Evolutionary conservation across 331 rosid species (phyloP).

Genomic region (Telfairia occidentalis): DNA sequence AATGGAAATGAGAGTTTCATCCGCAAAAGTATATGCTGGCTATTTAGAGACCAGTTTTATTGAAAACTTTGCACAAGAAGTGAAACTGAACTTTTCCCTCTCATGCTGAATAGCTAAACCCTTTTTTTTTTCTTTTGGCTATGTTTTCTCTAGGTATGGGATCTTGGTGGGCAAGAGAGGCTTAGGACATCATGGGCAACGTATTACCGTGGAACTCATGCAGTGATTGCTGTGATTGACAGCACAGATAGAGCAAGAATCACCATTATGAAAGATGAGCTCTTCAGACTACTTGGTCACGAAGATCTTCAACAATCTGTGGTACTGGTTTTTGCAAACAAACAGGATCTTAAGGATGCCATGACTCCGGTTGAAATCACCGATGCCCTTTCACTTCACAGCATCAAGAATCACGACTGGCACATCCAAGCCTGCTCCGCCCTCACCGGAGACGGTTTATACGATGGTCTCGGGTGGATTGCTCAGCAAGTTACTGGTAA

Average conservation of each 20-base stretch:
- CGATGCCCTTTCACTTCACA: conserved; percentile 82
- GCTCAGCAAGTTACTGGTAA: conserved; percentile 77
- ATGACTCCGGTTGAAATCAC: conserved; percentile 98
- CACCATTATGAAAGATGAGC: conserved; percentile 84
- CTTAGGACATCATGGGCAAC: conserved; percentile 98
- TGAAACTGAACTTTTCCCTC: not conserved
- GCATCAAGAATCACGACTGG: conserved; percentile 99
- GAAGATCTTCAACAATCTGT: conserved; percentile 84
- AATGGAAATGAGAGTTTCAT: not conserved
- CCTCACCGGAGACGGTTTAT: conserved; percentile 85
- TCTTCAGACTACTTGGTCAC: conserved; percentile 82
- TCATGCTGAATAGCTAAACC: not conserved
- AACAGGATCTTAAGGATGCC: conserved; percentile 97
- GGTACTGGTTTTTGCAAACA: conserved; percentile 76
- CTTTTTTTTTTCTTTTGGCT: not conserved
- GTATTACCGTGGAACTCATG: conserved; percentile 93
- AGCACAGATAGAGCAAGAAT: conserved; percentile 91
- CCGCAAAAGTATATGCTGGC: not conserved
- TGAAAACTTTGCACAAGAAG: not conserved
- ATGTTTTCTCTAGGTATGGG: conserved; percentile 69
- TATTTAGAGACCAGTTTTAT: not conserved
- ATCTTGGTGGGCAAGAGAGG: conserved; percentile 97
- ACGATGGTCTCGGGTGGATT: conserved; percentile 97
- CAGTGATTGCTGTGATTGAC: conserved; percentile 83
- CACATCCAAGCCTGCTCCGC: conserved; percentile 98